A percentile compares a stretch with the other conserved stretches of the same genome.
Conservation (phyloP, 768 basidiomycete genomes). For the Mrakia blollopis region DNA sequence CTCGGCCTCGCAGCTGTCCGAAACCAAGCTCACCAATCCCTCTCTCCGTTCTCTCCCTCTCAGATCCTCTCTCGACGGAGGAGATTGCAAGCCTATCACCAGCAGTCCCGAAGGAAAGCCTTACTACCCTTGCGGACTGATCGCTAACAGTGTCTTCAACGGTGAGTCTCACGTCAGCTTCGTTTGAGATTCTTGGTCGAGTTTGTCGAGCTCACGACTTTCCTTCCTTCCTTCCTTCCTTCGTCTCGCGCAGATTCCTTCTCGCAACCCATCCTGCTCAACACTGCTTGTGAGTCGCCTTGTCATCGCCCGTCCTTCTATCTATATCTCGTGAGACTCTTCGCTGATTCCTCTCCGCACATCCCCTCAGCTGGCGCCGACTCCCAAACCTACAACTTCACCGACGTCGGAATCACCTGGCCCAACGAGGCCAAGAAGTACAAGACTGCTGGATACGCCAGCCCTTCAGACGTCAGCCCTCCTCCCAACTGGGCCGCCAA, state of each 20-base stretch:
- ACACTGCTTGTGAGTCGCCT: conserved; percentile 49
- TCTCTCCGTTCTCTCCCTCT: not conserved
- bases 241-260: conserved; percentile 72
- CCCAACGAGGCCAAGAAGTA: conserved; percentile 91
- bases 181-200: not conserved
- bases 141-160: conserved; percentile 96
- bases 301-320: not conserved
- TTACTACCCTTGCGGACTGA: conserved; percentile 92
- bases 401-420: conserved; percentile 85
- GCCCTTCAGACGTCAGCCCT: conserved; percentile 66
- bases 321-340: not conserved
- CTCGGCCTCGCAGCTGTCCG: not conserved
- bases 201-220: not conserved
- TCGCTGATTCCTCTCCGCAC: not conserved
- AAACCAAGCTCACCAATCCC: not conserved
- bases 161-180: conserved; percentile 49
- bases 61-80: conserved; percentile 44
- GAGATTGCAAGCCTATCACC: conserved; percentile 88
- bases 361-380: conserved; percentile 38
- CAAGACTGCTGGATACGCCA: conserved; percentile 55
- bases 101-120: conserved; percentile 50
- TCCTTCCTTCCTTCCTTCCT: not conserved
- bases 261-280: conserved; percentile 57
- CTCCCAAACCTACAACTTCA: conserved; percentile 62
- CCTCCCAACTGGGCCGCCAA: conserved; percentile 83